Percentiles rank a stretch among this genome's conserved stretches.
These are phyloP conservation scores for Rosa multiflora DNA, from an alignment of 306 rosid species.

Conservation along the genomic window DNA sequence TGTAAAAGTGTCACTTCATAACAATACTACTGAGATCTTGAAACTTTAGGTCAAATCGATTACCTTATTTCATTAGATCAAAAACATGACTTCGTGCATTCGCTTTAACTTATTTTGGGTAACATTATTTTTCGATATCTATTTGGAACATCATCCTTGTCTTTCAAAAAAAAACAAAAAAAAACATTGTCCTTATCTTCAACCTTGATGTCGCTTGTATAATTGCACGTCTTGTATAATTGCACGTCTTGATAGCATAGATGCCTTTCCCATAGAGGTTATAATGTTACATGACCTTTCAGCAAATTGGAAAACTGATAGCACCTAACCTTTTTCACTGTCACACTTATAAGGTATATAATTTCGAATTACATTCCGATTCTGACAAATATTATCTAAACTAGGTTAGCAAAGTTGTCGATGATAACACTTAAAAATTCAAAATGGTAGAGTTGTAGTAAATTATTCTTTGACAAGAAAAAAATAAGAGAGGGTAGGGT, in stretches of 20 bases:
- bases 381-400: neutral
- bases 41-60: too few species aligned
- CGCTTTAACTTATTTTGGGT: neutral
- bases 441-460: neutral
- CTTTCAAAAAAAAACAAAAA: too few species aligned
- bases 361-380: neutral
- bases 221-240: constrained; percentile 2
- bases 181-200: neutral
- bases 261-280: too few species aligned
- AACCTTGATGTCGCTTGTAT: neutral
- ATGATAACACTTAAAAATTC: neutral
- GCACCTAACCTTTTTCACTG: neutral
- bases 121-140: too few species aligned
- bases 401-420: neutral
- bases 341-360: neutral
- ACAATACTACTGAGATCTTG: neutral
- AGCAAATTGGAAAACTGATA: neutral
- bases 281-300: neutral
- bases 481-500: neutral
- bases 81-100: neutral
- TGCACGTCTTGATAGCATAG: neutral
- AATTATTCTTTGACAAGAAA: neutral
- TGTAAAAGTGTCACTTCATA: too few species aligned
- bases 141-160: too few species aligned
- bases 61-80: neutral